phyloP scores from a whole-genome alignment of 495 filamentous ascomycete species.

The Hypoxylon trugodes region DNA sequence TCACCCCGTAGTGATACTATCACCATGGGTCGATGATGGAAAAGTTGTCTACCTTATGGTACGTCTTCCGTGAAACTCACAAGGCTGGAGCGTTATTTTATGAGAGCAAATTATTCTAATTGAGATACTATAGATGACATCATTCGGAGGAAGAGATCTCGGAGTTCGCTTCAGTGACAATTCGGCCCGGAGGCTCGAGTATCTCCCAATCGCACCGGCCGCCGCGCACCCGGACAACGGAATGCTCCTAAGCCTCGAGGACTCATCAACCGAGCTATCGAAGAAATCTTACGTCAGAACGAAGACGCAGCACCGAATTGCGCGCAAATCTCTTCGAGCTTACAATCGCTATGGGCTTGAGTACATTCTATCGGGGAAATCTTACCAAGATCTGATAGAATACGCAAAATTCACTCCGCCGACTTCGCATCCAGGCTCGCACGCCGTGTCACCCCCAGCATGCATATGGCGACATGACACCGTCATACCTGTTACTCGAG shows the following conservation, averaged over 20 bases:
- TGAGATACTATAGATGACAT: conserved; percentile 39
- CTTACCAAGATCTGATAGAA: conserved; percentile 28
- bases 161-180: conserved; percentile 20
- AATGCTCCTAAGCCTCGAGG: conserved; percentile 36
- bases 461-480: neutral
- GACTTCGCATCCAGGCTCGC: conserved; percentile 13
- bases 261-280: conserved; percentile 6
- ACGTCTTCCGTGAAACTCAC: neutral
- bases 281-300: conserved; percentile 43
- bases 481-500: neutral
- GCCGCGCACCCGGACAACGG: conserved; percentile 44
- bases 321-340: conserved; percentile 4
- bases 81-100: neutral
- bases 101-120: neutral
- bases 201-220: conserved; percentile 43
- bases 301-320: conserved; percentile 12
- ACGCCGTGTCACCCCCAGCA: conserved; percentile 14
- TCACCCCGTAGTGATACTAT: conserved; percentile 42
- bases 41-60: conserved; percentile 39
- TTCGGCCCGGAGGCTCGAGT: conserved; percentile 13
- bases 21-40: conserved; percentile 19
- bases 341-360: conserved; percentile 28
- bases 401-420: conserved; percentile 30
- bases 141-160: conserved; percentile 39
- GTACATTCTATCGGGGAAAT: conserved; percentile 25